Base-by-base conservation (phyloP, 495 filamentous ascomycete species). In the Clavariopsis aquatica region DNA sequence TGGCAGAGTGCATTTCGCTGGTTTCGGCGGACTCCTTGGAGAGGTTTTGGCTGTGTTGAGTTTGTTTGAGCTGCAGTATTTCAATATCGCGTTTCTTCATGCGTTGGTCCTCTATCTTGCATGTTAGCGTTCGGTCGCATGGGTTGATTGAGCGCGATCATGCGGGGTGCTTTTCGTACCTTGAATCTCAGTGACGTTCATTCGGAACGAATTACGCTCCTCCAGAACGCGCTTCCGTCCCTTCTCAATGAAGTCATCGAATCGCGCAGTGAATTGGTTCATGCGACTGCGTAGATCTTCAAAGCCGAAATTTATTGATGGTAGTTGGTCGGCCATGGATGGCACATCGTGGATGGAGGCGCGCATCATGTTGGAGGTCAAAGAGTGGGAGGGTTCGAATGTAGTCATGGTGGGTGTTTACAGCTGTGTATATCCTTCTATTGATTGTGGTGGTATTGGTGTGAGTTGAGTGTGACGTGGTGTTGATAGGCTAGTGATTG, bases 261-360 rank as follows among this genome's bases (percentile, higher is more conserved):
- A 98, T 60, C 84, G 89, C 10, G 85, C 84, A 0, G 91, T 98
- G 75, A 98, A 98, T 54, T 89, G 88, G 27, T 89, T 85, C 93
- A 98, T 98, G 77, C 91, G 87, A 66, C 91, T 91, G 76, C 93
- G 93, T 63, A 98, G 80, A 64, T 96, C 92, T 62, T 98, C 93
- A 77, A 98, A 98, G 60, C 91, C 92, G 75, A 98, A 97, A 77
- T 94, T 92, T 76, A 96, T 89, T 74, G 80, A 90, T 38, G 94
- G 94, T 9, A 97, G 84, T 13, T 86, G 85, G 75, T 94, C 91
- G 36, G 91, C 90, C 82, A 88, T 86, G 61, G 85, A 84, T 7
- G 83, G 82, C 47, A 79, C 81, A 60, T 81, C 78, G 24, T 82
- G 79, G 34, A 76, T 78, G 19, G 89, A 86, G 53, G 85, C 84